Conservation (phyloP, 2,329 filamentous ascomycete genomes). For the Arthrobotrys sphaeroides region DNA sequence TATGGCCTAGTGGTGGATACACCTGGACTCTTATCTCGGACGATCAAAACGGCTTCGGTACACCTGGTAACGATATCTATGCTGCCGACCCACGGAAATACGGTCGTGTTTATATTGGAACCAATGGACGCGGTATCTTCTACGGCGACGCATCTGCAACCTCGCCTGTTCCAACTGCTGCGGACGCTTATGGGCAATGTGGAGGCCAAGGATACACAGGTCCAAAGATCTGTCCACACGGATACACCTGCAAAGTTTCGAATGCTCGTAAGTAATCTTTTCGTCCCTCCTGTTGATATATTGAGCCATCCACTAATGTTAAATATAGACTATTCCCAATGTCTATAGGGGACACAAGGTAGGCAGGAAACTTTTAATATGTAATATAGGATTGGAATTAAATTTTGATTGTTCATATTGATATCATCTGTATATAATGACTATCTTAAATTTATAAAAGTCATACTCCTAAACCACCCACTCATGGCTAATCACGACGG, state of each 20-base stretch:
- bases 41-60: conserved; percentile 54
- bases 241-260: conserved; percentile 44
- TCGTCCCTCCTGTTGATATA: background rate
- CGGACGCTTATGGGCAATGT: conserved; percentile 46
- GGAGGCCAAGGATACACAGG: conserved; percentile 41
- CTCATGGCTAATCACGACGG: no score
- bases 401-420: no score
- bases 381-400: no score
- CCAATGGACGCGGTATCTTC: conserved; percentile 56
- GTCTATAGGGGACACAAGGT: no score
- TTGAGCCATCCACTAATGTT: background rate
- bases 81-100: conserved; percentile 54
- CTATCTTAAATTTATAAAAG: no score
- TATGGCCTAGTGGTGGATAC: conserved; percentile 40
- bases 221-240: conserved; percentile 37
- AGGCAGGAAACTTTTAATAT: background rate
- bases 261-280: conserved; percentile 29
- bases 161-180: conserved; percentile 40
- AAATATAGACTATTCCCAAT: conserved; percentile 44
- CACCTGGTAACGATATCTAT: conserved; percentile 53
- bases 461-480: no score
- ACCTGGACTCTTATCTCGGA: conserved; percentile 56
- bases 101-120: conserved; percentile 55
- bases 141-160: conserved; percentile 46
- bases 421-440: no score